phyloP scores from a whole-genome alignment of 306 rosid genomes.

The Herpetospermum pedunculosum region DNA sequence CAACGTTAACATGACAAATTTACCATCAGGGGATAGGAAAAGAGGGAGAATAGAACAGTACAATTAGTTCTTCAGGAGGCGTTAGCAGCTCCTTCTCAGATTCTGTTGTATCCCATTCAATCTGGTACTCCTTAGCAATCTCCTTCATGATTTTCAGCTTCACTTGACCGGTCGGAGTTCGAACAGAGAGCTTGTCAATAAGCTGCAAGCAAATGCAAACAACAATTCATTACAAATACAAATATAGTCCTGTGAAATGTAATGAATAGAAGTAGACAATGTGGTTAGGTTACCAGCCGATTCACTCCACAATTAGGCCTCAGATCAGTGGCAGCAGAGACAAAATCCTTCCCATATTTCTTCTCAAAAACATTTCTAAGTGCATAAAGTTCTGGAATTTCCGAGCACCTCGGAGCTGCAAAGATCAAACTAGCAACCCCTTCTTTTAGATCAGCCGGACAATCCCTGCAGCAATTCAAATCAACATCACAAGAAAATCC shows the following conservation, averaged over 20 bases:
- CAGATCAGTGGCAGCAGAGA: slow-evolving; percentile 82
- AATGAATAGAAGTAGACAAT: background rate
- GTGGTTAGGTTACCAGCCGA: slow-evolving; percentile 51
- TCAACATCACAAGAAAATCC: slow-evolving; percentile 16
- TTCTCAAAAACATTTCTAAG: slow-evolving; percentile 71
- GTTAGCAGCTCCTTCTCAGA: slow-evolving; percentile 79
- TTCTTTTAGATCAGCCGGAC: slow-evolving; percentile 94
- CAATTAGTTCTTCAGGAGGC: slow-evolving; percentile 75
- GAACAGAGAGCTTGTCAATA: slow-evolving; percentile 92
- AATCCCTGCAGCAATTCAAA: slow-evolving; percentile 43
- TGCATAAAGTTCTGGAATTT: slow-evolving; percentile 72
- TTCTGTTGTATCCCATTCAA: slow-evolving; percentile 83
- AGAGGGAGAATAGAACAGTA: slow-evolving; percentile 17
- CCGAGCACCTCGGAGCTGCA: slow-evolving; percentile 92
- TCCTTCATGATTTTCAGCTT: slow-evolving; percentile 84
- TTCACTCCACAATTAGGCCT: slow-evolving; percentile 88
- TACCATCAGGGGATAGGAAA: background rate
- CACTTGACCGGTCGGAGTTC: slow-evolving; percentile 61
- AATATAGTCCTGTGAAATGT: background rate
- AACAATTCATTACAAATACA: background rate
- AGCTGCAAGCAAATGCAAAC: slow-evolving; percentile 29
- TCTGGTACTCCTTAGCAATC: slow-evolving; percentile 76
- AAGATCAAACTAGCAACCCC: slow-evolving; percentile 85
- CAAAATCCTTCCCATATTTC: slow-evolving; percentile 89
- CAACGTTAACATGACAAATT: background rate